phyloP scores from a whole-genome alignment of 176 grass and related monocot genomes.

The Aegilops sharonensis region DNA sequence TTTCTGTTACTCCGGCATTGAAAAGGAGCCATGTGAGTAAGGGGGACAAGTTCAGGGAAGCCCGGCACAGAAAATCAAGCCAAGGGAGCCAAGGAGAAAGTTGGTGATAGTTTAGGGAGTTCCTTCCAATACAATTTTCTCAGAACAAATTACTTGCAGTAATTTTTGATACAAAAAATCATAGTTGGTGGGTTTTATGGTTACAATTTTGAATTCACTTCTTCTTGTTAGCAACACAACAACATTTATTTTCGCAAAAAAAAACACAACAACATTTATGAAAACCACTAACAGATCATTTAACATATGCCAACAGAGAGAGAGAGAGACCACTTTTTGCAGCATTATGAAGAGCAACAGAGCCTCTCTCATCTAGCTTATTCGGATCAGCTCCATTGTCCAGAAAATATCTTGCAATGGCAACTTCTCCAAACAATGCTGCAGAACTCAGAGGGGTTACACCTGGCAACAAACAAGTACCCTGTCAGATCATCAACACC shows the following conservation, averaged over 20 bases:
- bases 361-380: constrained; percentile 7
- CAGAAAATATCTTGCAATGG: constrained; percentile 34
- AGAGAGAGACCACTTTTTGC: constrained; percentile 18
- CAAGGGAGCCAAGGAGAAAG: not conserved
- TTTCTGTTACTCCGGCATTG: not conserved
- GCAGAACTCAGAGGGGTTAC: constrained; percentile 40
- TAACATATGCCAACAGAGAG: not conserved
- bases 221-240: not conserved
- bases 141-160: not conserved
- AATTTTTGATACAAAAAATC: not conserved
- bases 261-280: not conserved
- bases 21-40: not conserved
- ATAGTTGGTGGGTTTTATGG: not conserved
- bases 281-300: not conserved
- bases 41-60: not conserved
- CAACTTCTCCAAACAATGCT: constrained; percentile 17
- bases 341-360: constrained; percentile 34
- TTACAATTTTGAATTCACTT: not conserved
- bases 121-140: not conserved
- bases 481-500: not conserved
- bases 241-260: not conserved
- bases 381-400: constrained; percentile 30
- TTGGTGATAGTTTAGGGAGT: not conserved
- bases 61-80: not conserved
- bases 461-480: constrained; percentile 15